These are phyloP conservation scores for Prunus dulcis DNA, from an alignment of 306 rosid species.

Conservation along the genomic window DNA sequence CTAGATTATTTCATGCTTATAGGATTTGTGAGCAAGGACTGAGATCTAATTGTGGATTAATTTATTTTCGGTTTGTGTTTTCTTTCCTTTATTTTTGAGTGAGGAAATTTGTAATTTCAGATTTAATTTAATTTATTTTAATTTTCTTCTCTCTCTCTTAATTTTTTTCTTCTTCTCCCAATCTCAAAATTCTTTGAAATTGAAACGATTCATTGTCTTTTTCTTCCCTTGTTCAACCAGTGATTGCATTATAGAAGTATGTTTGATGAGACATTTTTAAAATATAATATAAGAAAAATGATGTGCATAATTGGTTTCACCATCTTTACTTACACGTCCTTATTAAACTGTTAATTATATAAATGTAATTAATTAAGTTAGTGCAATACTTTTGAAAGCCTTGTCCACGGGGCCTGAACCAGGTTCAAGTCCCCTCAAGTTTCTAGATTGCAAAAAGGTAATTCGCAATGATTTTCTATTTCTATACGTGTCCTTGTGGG, in stretches of 20 bases:
- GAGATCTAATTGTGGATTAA: conserved; percentile 36
- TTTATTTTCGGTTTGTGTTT: conserved; percentile 24
- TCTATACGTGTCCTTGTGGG: conserved; percentile 29
- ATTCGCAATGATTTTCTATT: conserved; percentile 28
- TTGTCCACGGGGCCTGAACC: conserved; percentile 85
- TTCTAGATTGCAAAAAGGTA: conserved; percentile 62
- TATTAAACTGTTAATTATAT: conserved; percentile 23
- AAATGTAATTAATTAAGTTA: conserved; percentile 7
- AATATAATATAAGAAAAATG: conserved; percentile 16
- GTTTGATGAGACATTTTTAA: conserved; percentile 20
- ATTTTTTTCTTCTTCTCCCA: background rate
- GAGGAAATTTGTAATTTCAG: conserved; percentile 41
- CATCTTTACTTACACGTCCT: conserved; percentile 23
- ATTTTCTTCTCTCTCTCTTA: background rate
- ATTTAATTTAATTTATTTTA: background rate
- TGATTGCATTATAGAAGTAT: conserved; percentile 37
- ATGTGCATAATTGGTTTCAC: conserved; percentile 57
- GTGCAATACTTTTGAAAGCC: conserved; percentile 38
- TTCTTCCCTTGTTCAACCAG: background rate
- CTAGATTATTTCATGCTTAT: conserved; percentile 7
- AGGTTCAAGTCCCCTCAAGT: conserved; percentile 28
- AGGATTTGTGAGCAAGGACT: conserved; percentile 25
- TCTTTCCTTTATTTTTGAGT: conserved; percentile 21
- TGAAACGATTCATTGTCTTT: background rate
- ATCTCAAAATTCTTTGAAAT: conserved; percentile 45